phyloP scores from a whole-genome alignment of 768 basidiomycete species.

The Roridomyces roridus region DNA sequence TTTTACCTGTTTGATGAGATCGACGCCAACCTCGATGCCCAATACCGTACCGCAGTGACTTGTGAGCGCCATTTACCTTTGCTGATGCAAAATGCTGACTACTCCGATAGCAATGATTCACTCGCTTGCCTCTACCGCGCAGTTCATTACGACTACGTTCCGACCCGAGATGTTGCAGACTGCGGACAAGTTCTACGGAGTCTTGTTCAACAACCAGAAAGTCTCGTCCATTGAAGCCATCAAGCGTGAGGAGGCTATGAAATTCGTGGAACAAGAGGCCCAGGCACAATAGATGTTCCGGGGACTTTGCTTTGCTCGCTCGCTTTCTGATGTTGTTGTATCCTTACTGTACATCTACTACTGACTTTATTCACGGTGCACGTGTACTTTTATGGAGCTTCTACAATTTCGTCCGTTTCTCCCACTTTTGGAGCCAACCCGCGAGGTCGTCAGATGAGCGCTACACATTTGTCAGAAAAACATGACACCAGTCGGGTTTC shows the following conservation, averaged over 20 bases:
- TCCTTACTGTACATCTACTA: constrained; percentile 18
- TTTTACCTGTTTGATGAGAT: constrained; percentile 99
- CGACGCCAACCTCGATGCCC: constrained; percentile 96
- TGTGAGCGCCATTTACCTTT: constrained; percentile 58
- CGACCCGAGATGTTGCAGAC: constrained; percentile 95
- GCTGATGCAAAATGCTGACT: neutral
- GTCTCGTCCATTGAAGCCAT: constrained; percentile 89
- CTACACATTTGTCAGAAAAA: constrained; percentile 36
- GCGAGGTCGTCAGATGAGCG: constrained; percentile 64
- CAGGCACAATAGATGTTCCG: constrained; percentile 32
- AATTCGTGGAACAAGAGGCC: constrained; percentile 79
- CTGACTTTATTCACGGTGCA: constrained; percentile 9
- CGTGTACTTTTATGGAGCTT: too few species aligned
- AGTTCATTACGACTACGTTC: constrained; percentile 99
- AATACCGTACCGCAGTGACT: constrained; percentile 96
- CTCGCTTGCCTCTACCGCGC: constrained; percentile 83
- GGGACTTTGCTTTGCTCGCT: neutral
- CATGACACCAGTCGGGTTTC: neutral
- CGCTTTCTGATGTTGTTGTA: constrained; percentile 10
- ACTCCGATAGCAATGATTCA: constrained; percentile 85
- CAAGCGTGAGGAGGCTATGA: constrained; percentile 88
- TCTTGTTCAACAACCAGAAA: constrained; percentile 95
- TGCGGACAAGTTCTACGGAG: constrained; percentile 97
- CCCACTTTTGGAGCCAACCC: constrained; percentile 57
- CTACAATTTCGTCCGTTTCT: constrained; percentile 31